Evolutionary conservation across 1,284 basidiomycete species (phyloP).

Genomic region (Puccinia novopanici): DNA sequence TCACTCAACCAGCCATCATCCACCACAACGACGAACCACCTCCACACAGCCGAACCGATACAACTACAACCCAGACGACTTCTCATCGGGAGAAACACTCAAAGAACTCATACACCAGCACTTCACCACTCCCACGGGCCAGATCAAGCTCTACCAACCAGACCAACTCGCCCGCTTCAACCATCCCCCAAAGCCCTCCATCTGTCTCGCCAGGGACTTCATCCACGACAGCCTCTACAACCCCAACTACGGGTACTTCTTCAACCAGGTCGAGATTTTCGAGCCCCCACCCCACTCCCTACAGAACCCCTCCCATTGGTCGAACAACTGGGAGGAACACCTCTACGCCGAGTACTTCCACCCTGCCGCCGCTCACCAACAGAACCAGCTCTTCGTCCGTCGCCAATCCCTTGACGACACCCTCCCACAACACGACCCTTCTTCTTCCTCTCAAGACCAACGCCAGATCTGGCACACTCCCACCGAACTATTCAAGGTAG

Average conservation of each 20-base stretch:
- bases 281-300: constrained; percentile 57
- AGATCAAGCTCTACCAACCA: not conserved
- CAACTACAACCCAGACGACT: constrained; percentile 54
- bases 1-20: too few relatives aligned
- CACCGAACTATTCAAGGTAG: constrained; percentile 92
- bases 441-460: constrained; percentile 64
- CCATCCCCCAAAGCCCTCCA: constrained; percentile 70
- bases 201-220: constrained; percentile 94
- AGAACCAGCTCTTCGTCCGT: constrained; percentile 5
- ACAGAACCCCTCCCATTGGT: constrained; percentile 53
- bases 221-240: constrained; percentile 97
- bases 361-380: constrained; percentile 54
- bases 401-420: not conserved
- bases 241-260: constrained; percentile 95
- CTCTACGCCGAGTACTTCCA: constrained; percentile 70
- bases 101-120: constrained; percentile 62
- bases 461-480: constrained; percentile 98
- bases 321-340: constrained; percentile 61
- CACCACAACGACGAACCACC: too few relatives aligned
- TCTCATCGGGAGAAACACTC: constrained; percentile 34
- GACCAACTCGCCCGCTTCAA: constrained; percentile 18
- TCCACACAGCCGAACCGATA: constrained; percentile 25
- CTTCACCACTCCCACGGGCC: constrained; percentile 61
- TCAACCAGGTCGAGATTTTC: constrained; percentile 71
- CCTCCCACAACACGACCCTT: constrained; percentile 59